These are phyloP conservation scores for Chaetoceros muelleri DNA, from an alignment of 108 stramenopile genomes.

Conservation along the genomic window DNA sequence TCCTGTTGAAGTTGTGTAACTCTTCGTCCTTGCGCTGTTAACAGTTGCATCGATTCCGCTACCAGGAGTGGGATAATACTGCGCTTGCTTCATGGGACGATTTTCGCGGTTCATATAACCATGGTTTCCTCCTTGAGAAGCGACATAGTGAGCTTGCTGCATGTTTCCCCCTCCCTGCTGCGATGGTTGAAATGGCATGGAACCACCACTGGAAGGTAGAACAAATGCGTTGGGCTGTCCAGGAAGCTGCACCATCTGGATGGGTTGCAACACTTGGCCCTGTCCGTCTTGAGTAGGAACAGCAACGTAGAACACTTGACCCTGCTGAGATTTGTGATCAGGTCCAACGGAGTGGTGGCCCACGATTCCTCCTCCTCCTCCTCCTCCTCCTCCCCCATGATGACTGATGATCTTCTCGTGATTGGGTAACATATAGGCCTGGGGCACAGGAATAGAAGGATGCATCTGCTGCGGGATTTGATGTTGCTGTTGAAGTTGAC, in stretches of 20 bases:
- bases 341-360: background rate
- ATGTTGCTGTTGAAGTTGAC: background rate
- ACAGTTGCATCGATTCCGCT: background rate
- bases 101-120: background rate
- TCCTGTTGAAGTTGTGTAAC: background rate
- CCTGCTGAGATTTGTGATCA: conserved; percentile 9
- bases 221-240: conserved; percentile 36
- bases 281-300: conserved; percentile 79
- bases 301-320: conserved; percentile 83
- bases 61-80: background rate
- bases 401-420: background rate
- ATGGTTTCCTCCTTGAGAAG: background rate
- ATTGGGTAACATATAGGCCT: background rate
- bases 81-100: background rate
- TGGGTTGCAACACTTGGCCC: conserved; percentile 73
- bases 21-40: background rate
- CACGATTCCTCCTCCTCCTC: conserved; percentile 2
- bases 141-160: background rate
- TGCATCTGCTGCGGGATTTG: background rate
- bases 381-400: background rate
- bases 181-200: background rate
- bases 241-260: conserved; percentile 48
- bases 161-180: background rate
- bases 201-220: conserved; percentile 11
- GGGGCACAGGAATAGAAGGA: conserved; percentile 7